Evolutionary conservation across 257 asterid genomes (phyloP), one percentile per base, ranked within the genome.

Genomic region (Solanum pimpinellifolium): DNA sequence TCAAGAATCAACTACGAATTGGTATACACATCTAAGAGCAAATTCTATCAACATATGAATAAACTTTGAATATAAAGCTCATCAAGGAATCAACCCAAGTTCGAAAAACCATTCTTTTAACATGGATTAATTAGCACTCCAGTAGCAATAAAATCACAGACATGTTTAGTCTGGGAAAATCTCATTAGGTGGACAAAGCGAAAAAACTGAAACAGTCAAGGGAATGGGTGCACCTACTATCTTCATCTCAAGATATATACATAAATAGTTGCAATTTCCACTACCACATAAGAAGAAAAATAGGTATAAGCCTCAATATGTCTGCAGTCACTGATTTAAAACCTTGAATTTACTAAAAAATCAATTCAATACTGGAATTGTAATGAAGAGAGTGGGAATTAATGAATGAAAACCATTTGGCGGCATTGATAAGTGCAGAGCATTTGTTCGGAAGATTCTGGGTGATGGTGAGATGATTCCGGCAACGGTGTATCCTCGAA

Each of bases 371-470:
- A 75, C 14, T 20, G 33, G 11, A 29, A 31, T n/a, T 12, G 29
- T 25, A 74, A 35, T 16, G 82, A 66, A 66, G 18, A 62, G n/a
- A 33, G n/a, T 60, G n/a, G 62, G 65, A 3, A 88, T 1, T 18
- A 18, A 42, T 11, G 83, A 85, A 20, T 56, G 13, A 52, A 29
- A 90, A 96, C 99, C 99, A 96, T 96, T 92, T 97, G 99, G 46
- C 99, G 99, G 89, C 99, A 97, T 89, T 97, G 99, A 86, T 96
- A 97, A 75, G 99, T 95, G 89, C 99, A 97, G 18, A 97, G 97
- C 96, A 95, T 93, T 73, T 97, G 98, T 12, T 97, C 99, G 74
- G 97, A 94, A 75, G 89, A 35, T 86, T 83, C 59, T 7, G 94
- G 94, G 42, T 90, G 93, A 60, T 91, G 90, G 9, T 93, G 97